Conservation (phyloP, 305 asterid genomes). For the Fraxinus sp. region DNA sequence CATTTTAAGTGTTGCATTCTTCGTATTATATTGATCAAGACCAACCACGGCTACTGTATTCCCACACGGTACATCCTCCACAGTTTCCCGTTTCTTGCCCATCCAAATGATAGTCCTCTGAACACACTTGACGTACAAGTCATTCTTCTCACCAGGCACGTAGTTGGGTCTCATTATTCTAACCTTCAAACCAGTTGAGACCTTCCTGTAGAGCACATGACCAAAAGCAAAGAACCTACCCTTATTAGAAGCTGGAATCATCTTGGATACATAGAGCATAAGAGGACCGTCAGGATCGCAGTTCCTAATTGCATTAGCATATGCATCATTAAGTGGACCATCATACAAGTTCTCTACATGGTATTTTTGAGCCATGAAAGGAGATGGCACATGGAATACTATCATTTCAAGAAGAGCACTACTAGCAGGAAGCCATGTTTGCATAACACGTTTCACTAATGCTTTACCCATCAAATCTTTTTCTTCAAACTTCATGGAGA, state of each 20-base stretch:
- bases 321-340: conserved; percentile 16
- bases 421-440: background rate
- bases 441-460: background rate
- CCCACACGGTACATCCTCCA: conserved; percentile 48
- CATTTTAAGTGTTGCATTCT: conserved; percentile 49
- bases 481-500: background rate
- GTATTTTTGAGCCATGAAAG: background rate
- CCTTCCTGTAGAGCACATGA: conserved; percentile 43
- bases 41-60: conserved; percentile 57
- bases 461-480: background rate
- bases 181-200: conserved; percentile 46
- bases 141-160: conserved; percentile 46
- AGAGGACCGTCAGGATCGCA: background rate
- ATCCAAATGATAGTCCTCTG: too few species aligned
- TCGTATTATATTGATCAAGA: conserved; percentile 41
- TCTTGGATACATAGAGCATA: background rate
- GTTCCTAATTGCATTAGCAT: conserved; percentile 17
- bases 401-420: background rate
- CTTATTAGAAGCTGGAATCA: background rate
- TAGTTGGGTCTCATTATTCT: conserved; percentile 53
- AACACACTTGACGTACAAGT: too few species aligned
- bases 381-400: background rate
- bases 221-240: conserved; percentile 38
- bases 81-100: conserved; percentile 50
- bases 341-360: conserved; percentile 40